Evolutionary conservation across 2,329 filamentous ascomycete genomes (phyloP), one percentile per base, ranked within the genome.

Genomic region (Colletotrichum acutatum): DNA sequence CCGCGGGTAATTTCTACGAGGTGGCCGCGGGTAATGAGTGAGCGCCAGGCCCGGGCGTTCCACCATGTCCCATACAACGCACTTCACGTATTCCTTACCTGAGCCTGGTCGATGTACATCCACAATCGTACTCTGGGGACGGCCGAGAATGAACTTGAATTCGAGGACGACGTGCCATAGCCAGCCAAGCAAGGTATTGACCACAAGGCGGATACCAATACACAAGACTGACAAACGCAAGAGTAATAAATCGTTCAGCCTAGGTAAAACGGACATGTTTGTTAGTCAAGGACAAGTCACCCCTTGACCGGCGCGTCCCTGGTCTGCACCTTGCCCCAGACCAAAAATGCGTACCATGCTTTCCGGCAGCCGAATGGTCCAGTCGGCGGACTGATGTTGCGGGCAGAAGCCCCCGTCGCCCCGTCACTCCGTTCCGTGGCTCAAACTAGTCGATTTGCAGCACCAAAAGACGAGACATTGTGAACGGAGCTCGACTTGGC

Each of bases 291-390:
- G 62, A 37, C 12, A 34, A 60, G 58, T 34, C 54, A 49, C 58
- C 64, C 56, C 14, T 19, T 49, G 56, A 49, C 57, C 64, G 68
- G 57, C 69, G 65, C 56, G 69, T 72, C 63, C 65, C 59, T 68
- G 69, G 52, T 59, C 53, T 72, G 65, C 58, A 66, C 66, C 58
- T 52, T 72, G 69, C 58, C 70, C 70, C 54, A 70, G 66, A 65
- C 56, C 32, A 28, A n/a, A 68, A 72, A 65, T 49, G 70, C 59
- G 49, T 54, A 65, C 42, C 65, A 68, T 52, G 52, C 58, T 63
- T 58, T 72, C 65, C 58, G 69, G 58, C 65, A 62, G 42, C 69
- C 65, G 69, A 63, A 30, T 71, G 34, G 64, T 37, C 63, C 57
- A 71, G 68, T 71, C 57, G 64, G 57, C 58, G 28, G 52, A 28